Conservation (phyloP, 768 basidiomycete species). For the Agaricus blazei region DNA sequence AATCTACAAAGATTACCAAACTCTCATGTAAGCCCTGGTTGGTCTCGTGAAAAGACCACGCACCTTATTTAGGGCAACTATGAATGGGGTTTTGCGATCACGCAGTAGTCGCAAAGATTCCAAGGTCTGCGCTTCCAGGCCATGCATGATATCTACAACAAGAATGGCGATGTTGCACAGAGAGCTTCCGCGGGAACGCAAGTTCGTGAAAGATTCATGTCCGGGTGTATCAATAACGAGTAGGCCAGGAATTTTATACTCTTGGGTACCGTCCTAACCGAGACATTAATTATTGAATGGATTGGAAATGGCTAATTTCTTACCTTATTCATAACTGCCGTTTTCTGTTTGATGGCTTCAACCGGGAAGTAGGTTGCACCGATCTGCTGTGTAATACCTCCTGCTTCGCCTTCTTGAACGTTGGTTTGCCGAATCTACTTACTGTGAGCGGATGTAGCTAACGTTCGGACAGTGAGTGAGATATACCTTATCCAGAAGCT, state of each 20-base stretch:
- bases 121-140: slow-evolving; percentile 95
- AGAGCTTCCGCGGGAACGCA: slow-evolving; percentile 92
- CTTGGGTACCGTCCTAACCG: slow-evolving; percentile 65
- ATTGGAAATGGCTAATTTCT: slow-evolving; percentile 8
- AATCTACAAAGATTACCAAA: slow-evolving; percentile 48
- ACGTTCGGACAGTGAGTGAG: not conserved
- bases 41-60: not conserved
- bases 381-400: slow-evolving; percentile 99
- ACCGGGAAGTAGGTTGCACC: slow-evolving; percentile 99
- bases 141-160: slow-evolving; percentile 99
- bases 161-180: slow-evolving; percentile 98
- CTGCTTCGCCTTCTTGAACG: slow-evolving; percentile 98
- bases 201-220: slow-evolving; percentile 98
- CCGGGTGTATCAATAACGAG: slow-evolving; percentile 97
- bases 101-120: slow-evolving; percentile 90
- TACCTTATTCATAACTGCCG: slow-evolving; percentile 87
- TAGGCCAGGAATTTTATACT: slow-evolving; percentile 96
- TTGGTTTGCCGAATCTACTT: slow-evolving; percentile 96
- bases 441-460: not conserved
- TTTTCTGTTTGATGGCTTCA: slow-evolving; percentile 91
- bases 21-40: not conserved
- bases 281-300: not conserved
- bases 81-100: slow-evolving; percentile 96
- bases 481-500: slow-evolving; percentile 88
- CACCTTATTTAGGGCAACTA: slow-evolving; percentile 97